Evolutionary conservation across 2,329 filamentous ascomycete genomes (phyloP), one percentile per base, ranked within the genome.

Genomic region (Verticillium albo-atrum): DNA sequence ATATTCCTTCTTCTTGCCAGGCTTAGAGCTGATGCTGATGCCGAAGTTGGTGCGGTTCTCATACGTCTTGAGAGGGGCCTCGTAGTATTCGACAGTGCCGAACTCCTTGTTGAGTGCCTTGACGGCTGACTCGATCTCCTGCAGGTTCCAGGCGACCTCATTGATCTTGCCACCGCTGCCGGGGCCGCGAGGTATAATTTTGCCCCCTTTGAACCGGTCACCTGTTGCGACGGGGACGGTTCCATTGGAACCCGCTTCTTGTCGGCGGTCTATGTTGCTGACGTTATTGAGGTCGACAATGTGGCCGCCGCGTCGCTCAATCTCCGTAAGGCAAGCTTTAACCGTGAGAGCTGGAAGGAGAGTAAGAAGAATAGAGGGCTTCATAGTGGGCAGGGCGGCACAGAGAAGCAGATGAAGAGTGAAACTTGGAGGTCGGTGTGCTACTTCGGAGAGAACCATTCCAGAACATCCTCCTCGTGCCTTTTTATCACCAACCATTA

Each of bases 101-200:
- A 75, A 80, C n/a, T 65, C 66, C 27, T 63, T 71, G 23, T 71
- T 73, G 27, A 82, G 75, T 30, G 70, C 76, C 27, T 75, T 64
- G 28, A 81, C 69, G 1, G 74, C 80, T 2, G 77, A 77, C 52
- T 71, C 70, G 57, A 82, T 71, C 64, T 82, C 80, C 12, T 66
- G 63, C 37, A 75, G 69, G 55, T 75, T 82, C 65, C 82, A 76
- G 56, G 72, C 75, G 50, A 69, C 62, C 57, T 81, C 73, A 30
- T 68, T 68, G 30, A 47, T 15, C 9, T 58, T 26, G 56, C 34
- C 14, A 12, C 60, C 72, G 70, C 1, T 64, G 12, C 72, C 70
- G 5, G 74, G 58, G 26, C 74, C 74, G n/a, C 64, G 59, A 3
- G 74, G 74, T 0, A 61, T 61, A 26, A 58, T 53, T 32, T 37